Conservation (phyloP, 805 yeast genomes). For the Candida krabiensis region DNA sequence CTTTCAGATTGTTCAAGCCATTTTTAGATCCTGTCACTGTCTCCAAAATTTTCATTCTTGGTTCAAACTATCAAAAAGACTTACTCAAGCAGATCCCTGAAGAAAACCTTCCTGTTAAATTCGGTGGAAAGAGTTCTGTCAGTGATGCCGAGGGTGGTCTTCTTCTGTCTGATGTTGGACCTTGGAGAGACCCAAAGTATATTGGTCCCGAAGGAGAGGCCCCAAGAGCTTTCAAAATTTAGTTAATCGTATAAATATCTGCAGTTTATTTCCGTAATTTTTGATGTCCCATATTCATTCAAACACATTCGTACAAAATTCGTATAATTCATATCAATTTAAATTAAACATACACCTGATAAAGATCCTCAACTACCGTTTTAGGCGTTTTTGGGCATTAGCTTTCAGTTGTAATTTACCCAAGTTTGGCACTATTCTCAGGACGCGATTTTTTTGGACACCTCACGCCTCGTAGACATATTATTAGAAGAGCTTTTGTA, state of each 20-base stretch:
- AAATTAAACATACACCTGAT: too few relatives aligned
- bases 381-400: too few relatives aligned
- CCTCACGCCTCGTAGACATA: too few relatives aligned
- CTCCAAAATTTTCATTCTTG: conserved; percentile 86
- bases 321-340: too few relatives aligned
- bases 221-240: conserved; percentile 51
- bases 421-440: too few relatives aligned
- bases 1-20: conserved; percentile 86
- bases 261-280: background rate
- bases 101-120: conserved; percentile 86
- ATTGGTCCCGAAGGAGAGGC: conserved; percentile 97
- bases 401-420: too few relatives aligned
- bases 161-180: conserved; percentile 88
- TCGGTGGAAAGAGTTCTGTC: conserved; percentile 79
- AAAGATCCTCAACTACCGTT: too few relatives aligned
- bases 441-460: too few relatives aligned
- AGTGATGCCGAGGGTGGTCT: conserved; percentile 74
- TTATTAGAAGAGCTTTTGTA: too few relatives aligned
- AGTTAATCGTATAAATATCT: background rate
- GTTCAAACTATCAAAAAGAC: conserved; percentile 76
- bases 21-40: conserved; percentile 98
- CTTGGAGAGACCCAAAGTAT: conserved; percentile 90
- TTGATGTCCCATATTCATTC: conserved; percentile 1
- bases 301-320: too few relatives aligned
- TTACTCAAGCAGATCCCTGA: conserved; percentile 89